A percentile compares a stretch with the other conserved stretches of the same genome.
phyloP scores from a whole-genome alignment of 495 filamentous ascomycete genomes.

The Aspergillus baeticus region DNA sequence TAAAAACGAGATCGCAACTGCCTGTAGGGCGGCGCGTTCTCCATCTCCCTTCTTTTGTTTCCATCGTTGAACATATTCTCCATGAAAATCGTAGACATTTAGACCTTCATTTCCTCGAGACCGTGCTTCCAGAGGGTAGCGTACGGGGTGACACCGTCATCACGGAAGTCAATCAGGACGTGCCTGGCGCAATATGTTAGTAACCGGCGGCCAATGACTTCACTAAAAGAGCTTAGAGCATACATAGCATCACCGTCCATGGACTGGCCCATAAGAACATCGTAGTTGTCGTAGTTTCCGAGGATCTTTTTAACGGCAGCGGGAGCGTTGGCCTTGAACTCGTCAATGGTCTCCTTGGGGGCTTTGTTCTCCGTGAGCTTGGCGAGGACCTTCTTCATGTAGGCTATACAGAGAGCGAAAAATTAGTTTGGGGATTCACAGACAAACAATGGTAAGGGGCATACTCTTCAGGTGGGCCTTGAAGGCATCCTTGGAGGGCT shows the following conservation, averaged over 20 bases:
- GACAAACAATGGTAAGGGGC: neutral
- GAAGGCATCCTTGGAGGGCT: slow-evolving; percentile 73
- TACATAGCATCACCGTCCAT: slow-evolving; percentile 94
- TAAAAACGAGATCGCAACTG: slow-evolving; percentile 9
- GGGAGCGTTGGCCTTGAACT: slow-evolving; percentile 72
- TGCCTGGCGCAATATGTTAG: slow-evolving; percentile 58
- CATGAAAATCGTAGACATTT: slow-evolving; percentile 37
- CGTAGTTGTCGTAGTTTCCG: slow-evolving; percentile 87
- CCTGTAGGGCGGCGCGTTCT: slow-evolving; percentile 12
- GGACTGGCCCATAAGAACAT: slow-evolving; percentile 87
- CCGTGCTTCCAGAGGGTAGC: slow-evolving; percentile 96
- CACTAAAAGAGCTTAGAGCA: too few relatives aligned
- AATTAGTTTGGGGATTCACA: neutral
- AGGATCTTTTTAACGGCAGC: slow-evolving; percentile 76
- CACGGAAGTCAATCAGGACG: slow-evolving; percentile 93
- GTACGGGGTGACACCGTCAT: slow-evolving; percentile 89
- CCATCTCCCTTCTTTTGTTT: slow-evolving; percentile 30
- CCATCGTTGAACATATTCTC: slow-evolving; percentile 32
- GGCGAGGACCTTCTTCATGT: slow-evolving; percentile 84
- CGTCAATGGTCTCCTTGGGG: slow-evolving; percentile 61
- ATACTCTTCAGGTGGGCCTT: slow-evolving; percentile 73
- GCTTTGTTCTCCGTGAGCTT: slow-evolving; percentile 61
- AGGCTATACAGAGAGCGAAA: slow-evolving; percentile 48
- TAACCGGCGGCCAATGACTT: too few relatives aligned
- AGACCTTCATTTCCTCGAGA: slow-evolving; percentile 88